Evolutionary conservation across 352 stramenopile genomes (phyloP), one percentile per base, ranked within the genome.

Genomic region (Globisporangium okanoganense): DNA sequence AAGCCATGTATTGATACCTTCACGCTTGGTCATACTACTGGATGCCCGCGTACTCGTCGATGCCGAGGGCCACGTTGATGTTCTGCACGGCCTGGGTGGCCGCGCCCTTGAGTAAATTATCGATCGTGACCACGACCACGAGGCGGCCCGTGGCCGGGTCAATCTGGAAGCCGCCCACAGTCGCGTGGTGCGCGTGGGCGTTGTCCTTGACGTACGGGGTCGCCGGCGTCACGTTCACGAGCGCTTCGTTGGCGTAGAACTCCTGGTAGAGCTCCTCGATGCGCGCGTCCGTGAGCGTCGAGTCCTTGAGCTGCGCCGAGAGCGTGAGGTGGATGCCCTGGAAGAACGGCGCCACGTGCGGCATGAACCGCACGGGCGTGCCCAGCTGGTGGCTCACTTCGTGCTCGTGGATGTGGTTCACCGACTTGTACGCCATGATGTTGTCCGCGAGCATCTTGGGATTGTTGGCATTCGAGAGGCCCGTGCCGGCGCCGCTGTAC

Each of bases 31-130:
- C 53, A 61, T 36, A 56, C n/a, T 61, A 25, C 9, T 76, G 65
- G 47, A 93, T 89, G 33, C 84, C 84, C 7, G 78, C 74, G 71
- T 85, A 90, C 61, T 98, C 93, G 36, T 95, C 82, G 29, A 97
- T 82, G 14, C 89, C 92, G 53, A 97, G 76, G 36, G 95, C 88
- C 31, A 98, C 65, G 71, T 98, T 98, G 70, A 98, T 96, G 76
- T 98, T 98, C 70, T 98, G 93, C 62, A 98, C 72, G 33, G 90
- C 90, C 73, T 98, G 93, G 3, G 88, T 96, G 44, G 91, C 92
- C 3, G 93, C 93, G 13, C 93, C 93, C 82, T 98, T 98, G 55
- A 97, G 79, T 50, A 98, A 75, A 71, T 98, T 98, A 73, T 98
- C 93, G 62, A 98, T 97, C 24, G 89, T 94, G 16, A 78, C 73